Conservation (phyloP, 352 stramenopile genomes). For the Pythium volutum region DNA sequence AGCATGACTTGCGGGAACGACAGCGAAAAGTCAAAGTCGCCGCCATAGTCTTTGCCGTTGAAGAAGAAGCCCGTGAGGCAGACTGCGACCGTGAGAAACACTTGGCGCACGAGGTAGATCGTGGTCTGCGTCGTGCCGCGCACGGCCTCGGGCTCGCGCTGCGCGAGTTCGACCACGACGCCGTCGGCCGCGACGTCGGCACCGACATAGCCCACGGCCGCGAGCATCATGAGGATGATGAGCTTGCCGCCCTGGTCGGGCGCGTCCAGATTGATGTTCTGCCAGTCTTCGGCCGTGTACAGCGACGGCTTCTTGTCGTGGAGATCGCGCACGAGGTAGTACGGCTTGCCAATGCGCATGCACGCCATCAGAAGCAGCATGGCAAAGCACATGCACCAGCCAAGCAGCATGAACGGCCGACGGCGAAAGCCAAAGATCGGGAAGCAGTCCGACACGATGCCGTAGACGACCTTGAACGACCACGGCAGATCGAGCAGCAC, state of each 20-base stretch:
- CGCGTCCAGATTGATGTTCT: background rate
- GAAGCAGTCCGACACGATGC: constrained; percentile 22
- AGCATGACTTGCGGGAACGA: constrained; percentile 48
- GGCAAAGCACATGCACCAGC: constrained; percentile 38
- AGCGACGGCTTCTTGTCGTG: constrained; percentile 23
- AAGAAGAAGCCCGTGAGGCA: constrained; percentile 45
- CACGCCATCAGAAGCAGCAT: constrained; percentile 40
- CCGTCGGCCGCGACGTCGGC: constrained; percentile 49
- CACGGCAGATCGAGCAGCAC: constrained; percentile 26
- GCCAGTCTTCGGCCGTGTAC: background rate
- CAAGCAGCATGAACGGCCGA: constrained; percentile 39
- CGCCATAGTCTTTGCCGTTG: constrained; percentile 47
- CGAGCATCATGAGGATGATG: constrained; percentile 38
- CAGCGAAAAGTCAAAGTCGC: constrained; percentile 17
- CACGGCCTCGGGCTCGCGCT: constrained; percentile 45
- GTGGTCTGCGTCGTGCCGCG: constrained; percentile 22
- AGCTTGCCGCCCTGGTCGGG: constrained; percentile 2
- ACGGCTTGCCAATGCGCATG: constrained; percentile 30
- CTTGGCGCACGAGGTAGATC: constrained; percentile 49
- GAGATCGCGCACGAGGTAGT: constrained; percentile 48
- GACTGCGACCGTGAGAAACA: constrained; percentile 39
- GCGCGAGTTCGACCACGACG: constrained; percentile 53
- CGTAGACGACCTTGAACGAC: constrained; percentile 35
- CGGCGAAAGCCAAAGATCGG: constrained; percentile 33
- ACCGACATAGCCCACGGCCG: constrained; percentile 46